Evolutionary conservation across 345 rosid genomes (phyloP).

Genomic region (Zanthoxylum bungeanum): DNA sequence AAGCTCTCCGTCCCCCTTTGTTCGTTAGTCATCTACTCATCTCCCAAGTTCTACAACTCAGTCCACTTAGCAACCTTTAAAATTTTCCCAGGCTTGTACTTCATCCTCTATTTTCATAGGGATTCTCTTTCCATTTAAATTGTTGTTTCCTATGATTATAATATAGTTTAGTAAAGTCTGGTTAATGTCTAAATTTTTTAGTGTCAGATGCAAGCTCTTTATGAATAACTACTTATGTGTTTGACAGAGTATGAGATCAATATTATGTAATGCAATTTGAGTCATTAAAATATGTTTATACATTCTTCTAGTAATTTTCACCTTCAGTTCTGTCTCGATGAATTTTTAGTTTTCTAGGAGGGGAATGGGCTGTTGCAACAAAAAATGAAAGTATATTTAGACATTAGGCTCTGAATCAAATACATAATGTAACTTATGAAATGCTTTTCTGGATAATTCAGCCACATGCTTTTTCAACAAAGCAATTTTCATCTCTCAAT

Average conservation of each 20-base stretch:
- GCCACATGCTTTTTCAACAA: neutral
- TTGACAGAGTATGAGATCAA: neutral
- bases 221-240: neutral
- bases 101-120: slow-evolving; percentile 1
- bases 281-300: neutral
- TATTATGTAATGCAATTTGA: neutral
- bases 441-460: neutral
- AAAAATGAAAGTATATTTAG: neutral
- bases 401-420: neutral
- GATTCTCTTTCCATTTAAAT: slow-evolving; percentile 11
- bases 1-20: slow-evolving; percentile 55
- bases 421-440: neutral
- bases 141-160: no score
- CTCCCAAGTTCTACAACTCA: slow-evolving; percentile 30
- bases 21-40: slow-evolving; percentile 59
- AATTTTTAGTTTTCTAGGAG: neutral
- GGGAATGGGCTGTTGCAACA: neutral
- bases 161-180: neutral
- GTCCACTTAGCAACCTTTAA: slow-evolving; percentile 35
- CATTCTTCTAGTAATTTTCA: neutral
- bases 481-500: neutral
- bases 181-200: neutral
- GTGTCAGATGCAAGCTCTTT: neutral
- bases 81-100: slow-evolving; percentile 16
- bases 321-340: neutral